Conservation (phyloP, 2,329 filamentous ascomycete genomes). For the Ophiostoma perfectum region DNA sequence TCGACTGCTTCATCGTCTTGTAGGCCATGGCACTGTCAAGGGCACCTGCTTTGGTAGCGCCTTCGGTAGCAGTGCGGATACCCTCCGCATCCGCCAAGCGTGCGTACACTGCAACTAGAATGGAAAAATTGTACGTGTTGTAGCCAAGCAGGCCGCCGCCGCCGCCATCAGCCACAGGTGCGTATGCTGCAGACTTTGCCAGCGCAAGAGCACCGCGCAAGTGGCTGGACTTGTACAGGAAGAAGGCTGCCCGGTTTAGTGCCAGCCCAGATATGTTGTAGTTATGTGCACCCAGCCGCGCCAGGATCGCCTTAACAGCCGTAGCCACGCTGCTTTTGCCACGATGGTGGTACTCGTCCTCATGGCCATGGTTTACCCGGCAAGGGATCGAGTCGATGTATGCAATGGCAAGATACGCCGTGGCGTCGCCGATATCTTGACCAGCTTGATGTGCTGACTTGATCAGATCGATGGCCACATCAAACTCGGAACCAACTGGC, state of each 20-base stretch:
- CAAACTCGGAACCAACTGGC: constrained; percentile 20
- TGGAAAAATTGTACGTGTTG: constrained; percentile 33
- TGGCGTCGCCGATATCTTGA: constrained; percentile 39
- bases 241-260: constrained; percentile 32
- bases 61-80: constrained; percentile 28
- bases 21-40: constrained; percentile 26
- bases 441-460: constrained; percentile 37
- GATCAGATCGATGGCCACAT: constrained; percentile 39
- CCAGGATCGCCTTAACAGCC: constrained; percentile 28
- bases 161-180: constrained; percentile 12
- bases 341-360: neutral
- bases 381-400: constrained; percentile 32
- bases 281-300: constrained; percentile 26
- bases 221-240: constrained; percentile 30
- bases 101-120: constrained; percentile 30
- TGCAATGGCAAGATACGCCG: constrained; percentile 38
- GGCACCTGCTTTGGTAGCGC: constrained; percentile 24
- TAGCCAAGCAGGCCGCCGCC: constrained; percentile 29
- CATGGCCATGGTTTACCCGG: neutral
- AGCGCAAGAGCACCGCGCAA: constrained; percentile 30
- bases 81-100: constrained; percentile 29
- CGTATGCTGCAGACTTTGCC: constrained; percentile 30
- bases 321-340: constrained; percentile 26
- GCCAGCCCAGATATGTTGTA: constrained; percentile 29
- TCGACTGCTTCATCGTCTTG: constrained; percentile 27